phyloP scores from a whole-genome alignment of 106 monocot species.

The Dactylorhiza incarnata region DNA sequence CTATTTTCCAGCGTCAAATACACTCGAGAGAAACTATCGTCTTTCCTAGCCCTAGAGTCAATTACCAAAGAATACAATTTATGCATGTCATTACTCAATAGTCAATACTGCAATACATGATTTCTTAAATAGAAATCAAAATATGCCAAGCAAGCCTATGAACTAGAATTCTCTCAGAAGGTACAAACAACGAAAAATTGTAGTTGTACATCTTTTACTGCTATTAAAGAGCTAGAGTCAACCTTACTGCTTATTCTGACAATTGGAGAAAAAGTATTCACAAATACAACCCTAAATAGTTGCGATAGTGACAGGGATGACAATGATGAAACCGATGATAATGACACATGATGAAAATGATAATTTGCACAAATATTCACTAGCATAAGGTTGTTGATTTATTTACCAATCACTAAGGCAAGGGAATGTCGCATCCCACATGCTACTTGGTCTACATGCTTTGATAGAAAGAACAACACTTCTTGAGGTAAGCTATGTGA shows the following conservation, averaged over 20 bases:
- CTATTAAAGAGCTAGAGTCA: not conserved
- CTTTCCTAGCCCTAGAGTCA: too few relatives aligned
- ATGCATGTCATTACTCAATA: too few relatives aligned
- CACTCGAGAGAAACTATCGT: too few relatives aligned
- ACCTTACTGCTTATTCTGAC: not conserved
- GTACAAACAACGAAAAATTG: not conserved
- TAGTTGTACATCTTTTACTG: not conserved
- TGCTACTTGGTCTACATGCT: slow-evolving; percentile 50
- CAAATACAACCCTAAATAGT: not conserved
- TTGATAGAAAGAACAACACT: slow-evolving; percentile 37
- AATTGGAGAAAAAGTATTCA: not conserved
- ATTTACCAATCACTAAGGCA: slow-evolving; percentile 48
- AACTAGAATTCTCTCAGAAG: not conserved
- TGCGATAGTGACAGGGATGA: not conserved
- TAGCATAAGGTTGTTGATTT: not conserved
- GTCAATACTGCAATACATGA: too few relatives aligned
- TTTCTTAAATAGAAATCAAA: too few relatives aligned
- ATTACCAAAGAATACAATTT: too few relatives aligned
- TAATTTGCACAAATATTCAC: not conserved
- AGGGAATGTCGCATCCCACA: slow-evolving; percentile 79
- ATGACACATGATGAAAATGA: not conserved
- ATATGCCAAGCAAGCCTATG: too few relatives aligned
- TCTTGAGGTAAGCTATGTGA: slow-evolving; percentile 39
- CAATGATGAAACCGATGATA: not conserved
- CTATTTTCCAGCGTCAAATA: too few relatives aligned